Base-by-base conservation (phyloP, 164 flowering plant genomes). In the Amborella trichopoda region DNA sequence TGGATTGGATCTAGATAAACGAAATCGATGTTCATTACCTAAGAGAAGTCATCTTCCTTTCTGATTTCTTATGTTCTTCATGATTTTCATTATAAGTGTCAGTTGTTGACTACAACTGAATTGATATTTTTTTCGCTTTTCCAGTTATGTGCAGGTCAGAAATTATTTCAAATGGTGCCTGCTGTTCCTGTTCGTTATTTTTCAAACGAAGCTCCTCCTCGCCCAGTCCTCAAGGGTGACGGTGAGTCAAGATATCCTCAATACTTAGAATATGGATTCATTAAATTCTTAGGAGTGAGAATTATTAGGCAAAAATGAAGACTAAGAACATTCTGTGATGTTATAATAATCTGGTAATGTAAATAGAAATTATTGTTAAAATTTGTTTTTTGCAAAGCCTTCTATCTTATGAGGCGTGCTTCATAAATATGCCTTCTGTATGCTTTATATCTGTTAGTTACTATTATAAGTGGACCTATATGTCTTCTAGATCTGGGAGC, bases 151-250 rank as follows among this genome's bases (percentile, higher is more conserved):
- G 60, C 69, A 28, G 69, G 72, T 56, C 70, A 58, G 61, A 56
- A 48, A 32, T 20, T 75, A 61, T 27, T 73, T 41, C 83, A 65
- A 26, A 53, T 60, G 55, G 73, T 67, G 26, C 54, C 52, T 69
- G 77, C 42, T 40, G 46, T 68, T 59, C 69, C 78, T 3, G 69
- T 64, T 20, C 95, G 96, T 41, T 70, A n/a, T 44, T 91, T 62
- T 66, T 83, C 98, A 23, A 81, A 83, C 45, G 79, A 68, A 63
- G 83, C 94, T 63, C 73, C 73, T 39, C 20, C 16, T 38, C 60
- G 59, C 12, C 52, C 63, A 20, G 64, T 66, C 14, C 77, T 73
- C 20, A 81, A 91, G 74, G 96, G 96, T 56, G 96, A 91, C 64
- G 79, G 98, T 91, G 40, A 66, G 96, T 68, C 34, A 23, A 44